Base-by-base conservation (phyloP, 2,329 filamentous ascomycete species). In the Nemania serpens region DNA sequence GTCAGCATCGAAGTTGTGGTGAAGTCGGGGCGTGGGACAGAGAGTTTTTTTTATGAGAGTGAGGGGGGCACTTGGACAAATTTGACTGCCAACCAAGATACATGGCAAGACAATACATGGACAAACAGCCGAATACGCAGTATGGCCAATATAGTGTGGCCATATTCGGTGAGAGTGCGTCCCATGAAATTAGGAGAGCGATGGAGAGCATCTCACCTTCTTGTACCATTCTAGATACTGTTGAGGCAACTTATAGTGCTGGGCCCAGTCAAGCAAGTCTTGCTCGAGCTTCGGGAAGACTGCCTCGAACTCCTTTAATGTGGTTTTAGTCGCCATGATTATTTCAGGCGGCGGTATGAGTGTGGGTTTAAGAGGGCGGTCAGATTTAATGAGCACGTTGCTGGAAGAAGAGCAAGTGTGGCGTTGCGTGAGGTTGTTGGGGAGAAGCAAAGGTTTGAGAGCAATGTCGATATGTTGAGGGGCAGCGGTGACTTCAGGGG, bases 261-360 rank as follows among this genome's bases (percentile, higher is more conserved):
- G 85, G 69, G 89, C 90, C 79, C 95, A 88, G 66, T 87, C 87
- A 69, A 93, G 83, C 59, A 99, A 81, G 72, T 93, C 91, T 75
- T 91, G 84, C 72, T 93, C 87, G 67, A 99, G 86, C 77, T 89
- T 89, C 58, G 92, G 91, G 81, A 93, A 98, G 75, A 97, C 85
- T 47, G 87, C 82, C 84, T 98, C 93, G 76, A 99, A 99, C 73
- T 96, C 89, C 73, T 90, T 82, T 61, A 93, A 87, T 50, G 89
- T 93, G 52, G 89, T 89, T 69, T 88, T 87, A 82, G 95, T 79
- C 43, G 85, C 83, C 84, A 87, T 88, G 54, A 71, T 79, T 67
- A 64, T 55, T 53, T 52, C 59, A 36, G 18, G 20, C 10, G 17
- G 5, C 15, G 10, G 12, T 36, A 17, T 11, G 15, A 17, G 34